A percentile compares a stretch with the other conserved stretches of the same genome.
These are phyloP conservation scores for Zygnema circumcarinatum DNA, from an alignment of 139 green algal genomes.

Conservation along the genomic window DNA sequence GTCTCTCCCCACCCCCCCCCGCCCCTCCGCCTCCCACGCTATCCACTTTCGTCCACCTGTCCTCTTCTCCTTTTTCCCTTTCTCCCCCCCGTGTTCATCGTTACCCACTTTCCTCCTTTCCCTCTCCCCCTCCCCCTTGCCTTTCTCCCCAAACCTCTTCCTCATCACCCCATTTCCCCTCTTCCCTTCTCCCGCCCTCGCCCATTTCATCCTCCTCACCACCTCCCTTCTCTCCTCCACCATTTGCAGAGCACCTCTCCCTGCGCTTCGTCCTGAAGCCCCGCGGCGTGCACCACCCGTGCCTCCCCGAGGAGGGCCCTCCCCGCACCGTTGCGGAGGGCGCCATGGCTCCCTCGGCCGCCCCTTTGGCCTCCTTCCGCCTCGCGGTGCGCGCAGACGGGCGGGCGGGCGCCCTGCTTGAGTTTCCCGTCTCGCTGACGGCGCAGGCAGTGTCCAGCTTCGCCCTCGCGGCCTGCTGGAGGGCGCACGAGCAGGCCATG, in stretches of 20 bases:
- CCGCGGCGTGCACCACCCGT: background rate
- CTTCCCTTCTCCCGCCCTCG: too few species aligned
- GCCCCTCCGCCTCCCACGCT: too few species aligned
- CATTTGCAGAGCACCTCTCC: background rate
- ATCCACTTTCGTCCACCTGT: too few species aligned
- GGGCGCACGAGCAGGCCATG: constrained; percentile 15
- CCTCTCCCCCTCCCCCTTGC: too few species aligned
- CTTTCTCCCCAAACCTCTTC: too few species aligned
- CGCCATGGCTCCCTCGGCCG: background rate
- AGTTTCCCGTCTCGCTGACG: constrained; percentile 29
- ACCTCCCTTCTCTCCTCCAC: too few species aligned
- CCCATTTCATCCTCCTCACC: too few species aligned
- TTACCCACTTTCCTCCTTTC: too few species aligned
- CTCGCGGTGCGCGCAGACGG: background rate
- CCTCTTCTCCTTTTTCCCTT: too few species aligned
- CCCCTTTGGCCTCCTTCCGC: background rate
- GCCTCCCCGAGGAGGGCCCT: constrained; percentile 11
- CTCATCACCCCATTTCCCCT: too few species aligned
- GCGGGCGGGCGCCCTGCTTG: background rate
- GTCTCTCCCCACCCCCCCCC: too few species aligned
- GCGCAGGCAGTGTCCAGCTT: constrained; percentile 29
- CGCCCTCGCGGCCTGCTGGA: constrained; percentile 30
- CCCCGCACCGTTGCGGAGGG: background rate
- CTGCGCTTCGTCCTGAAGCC: constrained; percentile 35
- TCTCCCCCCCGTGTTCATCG: too few species aligned